Base-by-base conservation (phyloP, 2,329 filamentous ascomycete genomes). In the Botryosphaeria dothidea region DNA sequence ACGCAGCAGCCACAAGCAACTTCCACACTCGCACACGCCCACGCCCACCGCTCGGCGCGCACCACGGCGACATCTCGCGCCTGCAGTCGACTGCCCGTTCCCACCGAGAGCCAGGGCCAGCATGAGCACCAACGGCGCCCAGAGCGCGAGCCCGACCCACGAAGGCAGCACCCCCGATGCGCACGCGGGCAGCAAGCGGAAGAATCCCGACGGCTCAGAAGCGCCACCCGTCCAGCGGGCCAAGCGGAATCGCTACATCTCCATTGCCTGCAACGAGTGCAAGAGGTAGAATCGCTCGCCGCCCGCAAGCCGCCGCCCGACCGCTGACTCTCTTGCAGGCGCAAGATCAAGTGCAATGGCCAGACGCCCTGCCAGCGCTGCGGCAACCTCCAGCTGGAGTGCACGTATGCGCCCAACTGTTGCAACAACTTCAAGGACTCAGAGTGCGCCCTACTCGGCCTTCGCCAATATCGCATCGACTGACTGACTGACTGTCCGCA, bases 371-470 rank as follows among this genome's bases (percentile, higher is more conserved):
- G 87, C 71, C 85, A 88, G 71, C 81, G 87, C 68, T 90, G 87
- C 74, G 87, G 86, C 27, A 88, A 88, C 74, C 79, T 89, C 64
- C 83, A 81, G 65, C 80, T 89, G 66, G 86, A 88, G 72, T 90
- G 85, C 72, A 78, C 86, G 66, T 90, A 90, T 79, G 85, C 86
- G 66, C 86, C 87, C 4, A 90, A 89, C 72, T 89, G 87, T 79
- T 89, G 87, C 75, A 93, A 87, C 81, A 92, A 87, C 77, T 93
- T 97, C 84, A 95, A 94, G 77, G 93, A 97, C 72, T 93, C 92
- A 52, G 92, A 96, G 82, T 85, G 76, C 66, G 82, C 74, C 56
- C 3, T 1, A 2, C 21, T 23, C 5, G 43, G 56, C 27, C 13
- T 41, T 19, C 43, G 13, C 46, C 3, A 17, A n/a, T n/a, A 29